Evolutionary conservation across 805 yeast species (phyloP), one percentile per base, ranked within the genome.

Genomic region (Ogataea nitratoaversa): DNA sequence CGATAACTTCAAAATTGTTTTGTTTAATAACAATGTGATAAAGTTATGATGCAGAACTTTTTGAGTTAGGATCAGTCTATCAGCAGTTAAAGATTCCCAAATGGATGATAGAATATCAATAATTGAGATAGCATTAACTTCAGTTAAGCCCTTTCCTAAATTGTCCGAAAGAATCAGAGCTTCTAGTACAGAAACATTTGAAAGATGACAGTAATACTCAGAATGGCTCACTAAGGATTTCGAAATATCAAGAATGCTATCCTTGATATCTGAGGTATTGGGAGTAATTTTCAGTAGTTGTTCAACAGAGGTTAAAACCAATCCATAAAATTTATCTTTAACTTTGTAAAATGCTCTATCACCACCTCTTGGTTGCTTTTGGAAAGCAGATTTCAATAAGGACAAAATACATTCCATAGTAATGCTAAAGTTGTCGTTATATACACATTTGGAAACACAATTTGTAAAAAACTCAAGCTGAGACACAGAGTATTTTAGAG

Each of bases 1-100:
- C 0, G 82, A 68, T 8, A 50, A 49, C 6, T 41, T 52, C 31
- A 84, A 47, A 5, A 81, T 43, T 2, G 44, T 49, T 3, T 66
- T 59, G 46, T 73, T 63, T 38, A 76, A 70, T 7, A 79, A 33
- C 0, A 78, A 54, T n/a, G 72, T 63, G 19, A 88, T 77, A 22
- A 84, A 66, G 0, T 53, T 43, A 12, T 74, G 54, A 49, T 89
- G 96, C 34, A 86, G 66, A 12, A 69, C 70, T 37, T 78, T 75
- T 47, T 87, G 93, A 32, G 75, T 74, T 30, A 85, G 64, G 22
- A 81, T 74, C 29, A 88, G 63, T 35, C 95, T 66, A 9, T 79
- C 81, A 1, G 71, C 68, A 14, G 70, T 69, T 19, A 87, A 53
- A 18, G 69, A 72, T 4, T 61, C 63, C 93, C 95, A 86, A 16